Base-by-base conservation (phyloP, 148 eudicot genomes). In the Nepenthes mirabilis region DNA sequence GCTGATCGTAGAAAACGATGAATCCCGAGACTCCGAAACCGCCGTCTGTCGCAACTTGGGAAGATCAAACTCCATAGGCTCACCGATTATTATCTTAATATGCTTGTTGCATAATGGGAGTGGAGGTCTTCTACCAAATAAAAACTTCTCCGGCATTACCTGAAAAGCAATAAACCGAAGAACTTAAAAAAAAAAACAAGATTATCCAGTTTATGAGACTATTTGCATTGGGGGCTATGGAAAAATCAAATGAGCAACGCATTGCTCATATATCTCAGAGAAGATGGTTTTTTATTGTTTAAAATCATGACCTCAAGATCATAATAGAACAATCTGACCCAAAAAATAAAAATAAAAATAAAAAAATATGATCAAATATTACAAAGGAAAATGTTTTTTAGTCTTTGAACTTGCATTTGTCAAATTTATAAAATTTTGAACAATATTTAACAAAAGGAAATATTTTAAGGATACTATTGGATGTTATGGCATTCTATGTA, bases 131-230 rank as follows among this genome's bases (percentile, higher is more conserved):
- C 76, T 83, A 32, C 85, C 91, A 62, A 88, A 84, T 59, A 80
- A 37, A 72, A 78, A 93, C 13, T 84, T 73, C 82, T 93, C 98
- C 1, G 98, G 98, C 98, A 93, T 91, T 53, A 91, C 94, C 98
- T 91, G 83, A 32, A 67, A 61, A 32, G 54, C 23, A 23, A 23
- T 23, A n/a, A 57, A 43, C 33, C 40, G 60, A 54, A 3, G 9
- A 11, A 8, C 34, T 33, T 11, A n/a, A 37, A 47, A 43, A 47
- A 43, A 36, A 6, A 11, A n/a, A 1, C 9, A 58, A 33, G 11
- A 47, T 49, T 11, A 3, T 5, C 48, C 52, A 49, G 52, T 2
- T 5, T 11, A 49, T 11, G 10, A n/a, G 52, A 2, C 11, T n/a
- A 2, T 49, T 6, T n/a, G 2, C 12, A 11, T 11, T 2, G 3